Conservation (phyloP, 2,329 filamentous ascomycete species). For the Reticulascus tulasneorum region DNA sequence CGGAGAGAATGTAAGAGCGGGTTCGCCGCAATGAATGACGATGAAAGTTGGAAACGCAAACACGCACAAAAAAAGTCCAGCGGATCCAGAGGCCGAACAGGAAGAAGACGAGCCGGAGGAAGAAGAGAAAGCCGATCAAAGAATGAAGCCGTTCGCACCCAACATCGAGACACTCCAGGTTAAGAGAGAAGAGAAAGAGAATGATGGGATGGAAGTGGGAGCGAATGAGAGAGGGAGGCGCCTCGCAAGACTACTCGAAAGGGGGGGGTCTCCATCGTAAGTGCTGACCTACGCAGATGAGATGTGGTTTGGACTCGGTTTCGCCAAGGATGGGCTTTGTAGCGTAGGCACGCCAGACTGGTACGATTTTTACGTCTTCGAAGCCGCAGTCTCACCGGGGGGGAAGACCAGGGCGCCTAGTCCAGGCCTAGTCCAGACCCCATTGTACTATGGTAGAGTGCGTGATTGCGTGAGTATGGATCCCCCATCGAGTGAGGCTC, state of each 20-base stretch:
- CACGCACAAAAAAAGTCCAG: not conserved
- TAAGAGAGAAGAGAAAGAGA: not conserved
- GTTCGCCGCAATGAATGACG: constrained; percentile 4
- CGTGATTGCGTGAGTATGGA: no score
- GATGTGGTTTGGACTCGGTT: constrained; percentile 3
- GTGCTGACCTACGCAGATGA: not conserved
- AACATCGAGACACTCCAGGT: no score
- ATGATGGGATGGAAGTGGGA: constrained; percentile 7
- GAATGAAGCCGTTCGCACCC: constrained; percentile 3
- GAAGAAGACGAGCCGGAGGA: constrained; percentile 3
- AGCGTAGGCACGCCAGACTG: constrained; percentile 3
- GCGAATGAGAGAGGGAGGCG: not conserved
- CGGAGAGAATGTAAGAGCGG: constrained; percentile 8
- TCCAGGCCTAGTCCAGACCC: not conserved
- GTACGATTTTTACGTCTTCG: constrained; percentile 9
- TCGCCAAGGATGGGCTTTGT: not conserved
- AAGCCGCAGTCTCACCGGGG: constrained; percentile 1
- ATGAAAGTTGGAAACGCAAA: constrained; percentile 1
- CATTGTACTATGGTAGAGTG: no score
- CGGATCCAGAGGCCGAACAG: not conserved
- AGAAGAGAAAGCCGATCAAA: constrained; percentile 8
- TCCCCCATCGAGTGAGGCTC: constrained; percentile 5
- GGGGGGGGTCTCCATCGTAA: constrained; percentile 2
- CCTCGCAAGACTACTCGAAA: constrained; percentile 1
- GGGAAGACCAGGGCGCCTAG: not conserved